Evolutionary conservation across 805 yeast species (phyloP), one percentile per base, ranked within the genome.

Genomic region (Debaryomyces hansenii): DNA sequence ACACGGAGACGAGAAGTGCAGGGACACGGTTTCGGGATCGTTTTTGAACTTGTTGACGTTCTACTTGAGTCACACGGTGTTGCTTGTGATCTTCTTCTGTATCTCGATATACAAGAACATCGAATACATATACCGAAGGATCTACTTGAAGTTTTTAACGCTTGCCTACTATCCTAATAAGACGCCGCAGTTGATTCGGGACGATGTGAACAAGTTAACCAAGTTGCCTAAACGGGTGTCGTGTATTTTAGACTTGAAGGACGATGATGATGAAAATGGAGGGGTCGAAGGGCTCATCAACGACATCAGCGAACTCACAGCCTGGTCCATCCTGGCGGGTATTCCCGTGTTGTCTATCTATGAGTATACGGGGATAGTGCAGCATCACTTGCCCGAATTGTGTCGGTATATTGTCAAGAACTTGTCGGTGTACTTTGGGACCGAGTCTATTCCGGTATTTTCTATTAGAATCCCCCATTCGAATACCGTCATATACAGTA

Each of bases 281-380:
- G 97, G 97, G 2, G 65, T 85, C 37, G 88, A 85, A 49, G 96
- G 96, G 0, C 71, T 92, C 37, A 73, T 91, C 56, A 83, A 80
- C 53, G 88, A 88, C 56, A 78, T 85, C 5, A 79, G 91, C 40
- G 96, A 91, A 57, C 52, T 91, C 32, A 77, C 82, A 1, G 83
- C 94, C 5, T 94, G 99, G 99, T 78, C 90, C 34, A 64, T 89
- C n/a, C 85, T 95, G 29, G 82, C 92, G n/a, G 97, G 97, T 1
- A 80, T 90, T 41, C 81, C 83, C 35, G 69, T 73, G 48, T 71
- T 92, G 49, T 75, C 86, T 3, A 72, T 94, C 37, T 92, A 89
- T 69, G 98, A 94, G 66, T 78, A 78, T 58, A 82, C 80, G 46
- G 97, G 97, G 1, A 66, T 77, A 2, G 70, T 89, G 42, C 82